Conservation (phyloP, 2,329 filamentous ascomycete genomes). For the Venturia carpophila region DNA sequence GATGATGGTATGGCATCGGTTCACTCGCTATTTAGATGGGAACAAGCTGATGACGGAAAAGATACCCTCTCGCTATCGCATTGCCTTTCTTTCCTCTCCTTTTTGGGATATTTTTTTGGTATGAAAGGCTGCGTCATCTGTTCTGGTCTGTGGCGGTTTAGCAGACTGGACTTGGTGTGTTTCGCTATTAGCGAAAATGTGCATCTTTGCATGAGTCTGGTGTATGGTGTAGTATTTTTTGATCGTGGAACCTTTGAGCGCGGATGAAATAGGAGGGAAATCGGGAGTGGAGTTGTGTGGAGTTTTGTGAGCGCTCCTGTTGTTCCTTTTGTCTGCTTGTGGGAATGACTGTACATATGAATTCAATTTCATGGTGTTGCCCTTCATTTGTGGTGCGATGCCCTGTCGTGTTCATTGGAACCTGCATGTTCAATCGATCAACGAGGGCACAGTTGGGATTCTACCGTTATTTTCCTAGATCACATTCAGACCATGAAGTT, state of each 20-base stretch:
- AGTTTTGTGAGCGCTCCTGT: neutral
- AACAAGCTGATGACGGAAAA: neutral
- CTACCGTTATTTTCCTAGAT: too few species aligned
- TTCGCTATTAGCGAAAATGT: neutral
- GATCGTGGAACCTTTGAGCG: neutral
- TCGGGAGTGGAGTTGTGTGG: neutral
- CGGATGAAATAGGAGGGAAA: neutral
- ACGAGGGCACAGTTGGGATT: too few species aligned
- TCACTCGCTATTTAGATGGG: slow-evolving; percentile 10
- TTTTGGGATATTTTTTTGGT: neutral
- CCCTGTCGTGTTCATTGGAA: too few species aligned
- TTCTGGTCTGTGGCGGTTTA: neutral
- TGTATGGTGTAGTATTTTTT: slow-evolving; percentile 1
- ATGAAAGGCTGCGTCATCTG: neutral
- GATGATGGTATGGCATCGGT: neutral
- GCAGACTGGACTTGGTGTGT: neutral
- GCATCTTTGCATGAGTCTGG: neutral
- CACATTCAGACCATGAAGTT: too few species aligned
- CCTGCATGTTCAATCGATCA: too few species aligned
- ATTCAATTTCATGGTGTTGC: neutral
- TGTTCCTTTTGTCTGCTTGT: neutral
- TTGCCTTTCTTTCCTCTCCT: neutral
- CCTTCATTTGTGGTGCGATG: neutral
- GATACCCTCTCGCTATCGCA: slow-evolving; percentile 10
- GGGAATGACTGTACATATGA: slow-evolving; percentile 8